These are phyloP conservation scores for Paecilomyces variotii DNA, from an alignment of 2,329 filamentous ascomycete genomes.

Conservation along the genomic window DNA sequence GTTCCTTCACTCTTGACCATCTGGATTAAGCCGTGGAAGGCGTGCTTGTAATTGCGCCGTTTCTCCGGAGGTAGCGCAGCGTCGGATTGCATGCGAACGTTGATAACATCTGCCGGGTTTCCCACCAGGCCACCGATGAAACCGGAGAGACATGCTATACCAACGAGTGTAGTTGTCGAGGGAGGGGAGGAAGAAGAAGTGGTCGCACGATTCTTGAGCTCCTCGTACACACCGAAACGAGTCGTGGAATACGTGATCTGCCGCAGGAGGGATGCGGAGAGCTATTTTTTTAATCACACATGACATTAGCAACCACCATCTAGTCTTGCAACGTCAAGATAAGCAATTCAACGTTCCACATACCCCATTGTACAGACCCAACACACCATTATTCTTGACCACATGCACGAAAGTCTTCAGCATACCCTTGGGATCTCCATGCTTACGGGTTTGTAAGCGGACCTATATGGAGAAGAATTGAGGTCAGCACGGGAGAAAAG, in stretches of 20 bases:
- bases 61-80: constrained; percentile 64
- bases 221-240: constrained; percentile 93
- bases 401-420: constrained; percentile 78
- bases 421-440: constrained; percentile 73
- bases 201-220: constrained; percentile 67
- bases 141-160: constrained; percentile 73
- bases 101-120: constrained; percentile 92
- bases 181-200: constrained; percentile 47
- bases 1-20: constrained; percentile 84
- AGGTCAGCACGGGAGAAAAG: constrained; percentile 8
- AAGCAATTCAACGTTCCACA: constrained; percentile 14
- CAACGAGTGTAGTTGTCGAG: constrained; percentile 68
- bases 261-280: constrained; percentile 85
- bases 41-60: constrained; percentile 82
- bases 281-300: constrained; percentile 29
- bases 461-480: constrained; percentile 47
- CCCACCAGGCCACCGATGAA: constrained; percentile 83
- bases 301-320: background rate
- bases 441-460: constrained; percentile 74
- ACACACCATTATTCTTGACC: constrained; percentile 63
- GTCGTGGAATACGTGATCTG: constrained; percentile 95
- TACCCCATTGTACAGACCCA: constrained; percentile 78
- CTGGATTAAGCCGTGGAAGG: constrained; percentile 73
- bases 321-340: background rate
- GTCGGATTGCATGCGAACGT: constrained; percentile 97